Evolutionary conservation across 2,329 filamentous ascomycete species (phyloP), one percentile per base, ranked within the genome.

Genomic region (Colletotrichum coccodes): DNA sequence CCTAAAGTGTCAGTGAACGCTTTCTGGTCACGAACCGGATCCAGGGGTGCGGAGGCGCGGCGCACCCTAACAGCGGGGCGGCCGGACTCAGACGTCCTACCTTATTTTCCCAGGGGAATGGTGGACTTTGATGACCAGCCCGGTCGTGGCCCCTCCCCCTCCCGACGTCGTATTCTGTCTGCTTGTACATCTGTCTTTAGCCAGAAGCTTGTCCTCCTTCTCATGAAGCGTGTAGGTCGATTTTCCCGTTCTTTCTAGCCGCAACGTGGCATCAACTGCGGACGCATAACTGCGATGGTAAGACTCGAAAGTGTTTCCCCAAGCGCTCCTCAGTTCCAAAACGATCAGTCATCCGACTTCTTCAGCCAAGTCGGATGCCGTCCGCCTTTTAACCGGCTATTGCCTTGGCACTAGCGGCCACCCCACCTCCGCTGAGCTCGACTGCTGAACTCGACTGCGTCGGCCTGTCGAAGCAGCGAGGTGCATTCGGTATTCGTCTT

Each of bases 321-420:
- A n/a, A n/a, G n/a, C n/a, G n/a, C n/a, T n/a, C 26, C 28, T 28
- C 47, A 18, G 30, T 30, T 46, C 7, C 2, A 11, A 12, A 34
- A 34, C 18, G 30, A 42, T 12, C 8, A 32, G n/a, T 28, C 40
- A 44, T 34, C 60, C 36, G 36, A 30, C 44, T 59, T 47, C 44
- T 59, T 47, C 14, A 32, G 54, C 61, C 65, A 65, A 65, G 61
- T 54, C 61, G 65, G 65, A 56, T 56, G 47, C 26, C 54, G 26
- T 49, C 54, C 26, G 61, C 42, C 61, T 38, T 16, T 60, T 47
- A 42, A 30, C 60, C 38, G 59, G 16, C 49, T 36, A 60, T 36
- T 44, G 54, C 40, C 66, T 68, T 65, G 66, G 61, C 53, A 68
- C n/a, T 38, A 54, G 47, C 38, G 28, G 14, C 36, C 26, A 42